Conservation (phyloP, 192 early-diverging fungal species). For the Linnemannia schmuckeri region DNA sequence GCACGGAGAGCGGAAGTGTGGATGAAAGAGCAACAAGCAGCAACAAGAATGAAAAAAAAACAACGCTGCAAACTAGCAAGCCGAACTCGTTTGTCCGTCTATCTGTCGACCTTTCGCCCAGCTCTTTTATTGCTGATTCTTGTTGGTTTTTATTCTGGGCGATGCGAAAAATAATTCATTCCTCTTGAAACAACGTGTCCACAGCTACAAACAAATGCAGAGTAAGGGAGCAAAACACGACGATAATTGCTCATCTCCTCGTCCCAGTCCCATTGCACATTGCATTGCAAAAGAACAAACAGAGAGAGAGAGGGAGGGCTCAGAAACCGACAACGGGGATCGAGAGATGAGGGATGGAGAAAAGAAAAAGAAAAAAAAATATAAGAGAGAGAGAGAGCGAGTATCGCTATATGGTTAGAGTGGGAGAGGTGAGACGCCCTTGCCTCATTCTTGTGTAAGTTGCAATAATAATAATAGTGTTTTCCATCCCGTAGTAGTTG, state of each 20-base stretch:
- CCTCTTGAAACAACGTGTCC: background rate
- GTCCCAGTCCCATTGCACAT: too few species aligned
- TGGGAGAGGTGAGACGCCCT: background rate
- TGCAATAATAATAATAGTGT: background rate
- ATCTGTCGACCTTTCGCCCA: background rate
- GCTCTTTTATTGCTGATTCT: background rate
- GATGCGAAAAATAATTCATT: background rate
- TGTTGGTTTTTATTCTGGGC: background rate
- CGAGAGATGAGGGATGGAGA: background rate
- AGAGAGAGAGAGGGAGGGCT: constrained; percentile 11
- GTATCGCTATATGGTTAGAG: background rate
- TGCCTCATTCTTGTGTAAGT: background rate
- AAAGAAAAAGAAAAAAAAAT: background rate
- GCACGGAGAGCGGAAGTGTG: too few species aligned
- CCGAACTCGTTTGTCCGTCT: background rate
- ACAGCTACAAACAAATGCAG: background rate
- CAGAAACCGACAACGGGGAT: constrained; percentile 8
- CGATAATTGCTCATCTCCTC: too few species aligned
- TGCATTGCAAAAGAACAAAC: background rate
- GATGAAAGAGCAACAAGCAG: background rate
- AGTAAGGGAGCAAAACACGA: background rate
- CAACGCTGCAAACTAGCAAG: too few species aligned
- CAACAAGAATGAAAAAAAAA: too few species aligned
- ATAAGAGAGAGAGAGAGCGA: background rate
- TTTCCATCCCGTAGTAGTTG: too few species aligned